Evolutionary conservation across 2,329 filamentous ascomycete species (phyloP), one percentile per base, ranked within the genome.

Genomic region (Paecilomyces sp.): DNA sequence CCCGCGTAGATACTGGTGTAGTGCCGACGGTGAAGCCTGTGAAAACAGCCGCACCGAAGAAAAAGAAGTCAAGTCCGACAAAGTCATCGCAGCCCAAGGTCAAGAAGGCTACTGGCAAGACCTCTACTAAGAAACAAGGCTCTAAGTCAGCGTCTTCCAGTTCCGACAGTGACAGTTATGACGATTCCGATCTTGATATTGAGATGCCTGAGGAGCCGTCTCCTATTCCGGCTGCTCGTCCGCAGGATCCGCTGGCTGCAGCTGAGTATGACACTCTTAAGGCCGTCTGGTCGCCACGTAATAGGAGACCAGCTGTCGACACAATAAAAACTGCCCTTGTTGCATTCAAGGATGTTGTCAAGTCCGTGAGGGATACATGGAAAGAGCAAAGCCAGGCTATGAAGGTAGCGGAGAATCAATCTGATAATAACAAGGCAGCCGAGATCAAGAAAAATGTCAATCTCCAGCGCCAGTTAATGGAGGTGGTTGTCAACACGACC

Each of bases 291-390:
- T 80, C 78, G 55, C 80, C 82, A 54, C 80, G 80, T 61, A 82
- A 81, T 62, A 80, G 79, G 61, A 71, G 75, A 33, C 74, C 80
- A 22, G 74, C 76, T 58, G 74, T 77, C 15, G 79, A 82, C 28
- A 80, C 80, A 61, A 81, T 87, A 60, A 81, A 83, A 63, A 75
- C 73, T 62, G 81, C 81, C 53, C 75, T 87, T 63, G 78, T 79
- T 56, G 78, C 81, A 52, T 83, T 84, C 67, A 85, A 84, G 76
- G 83, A 86, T 55, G 75, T 86, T 53, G 75, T 87, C 61, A 83
- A 83, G 67, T 78, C 78, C 6, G 80, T 87, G 59, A 80, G 84
- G 60, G 85, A 87, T 68, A 76, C 81, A 41, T 88, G 85, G 85
- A 86, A 85, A 67, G 73, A 78, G 34, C 83, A 84, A 65, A 80